Evolutionary conservation across 208 protist genomes (phyloP), one percentile per base, ranked within the genome.

Genomic region (Porcisia deanei): DNA sequence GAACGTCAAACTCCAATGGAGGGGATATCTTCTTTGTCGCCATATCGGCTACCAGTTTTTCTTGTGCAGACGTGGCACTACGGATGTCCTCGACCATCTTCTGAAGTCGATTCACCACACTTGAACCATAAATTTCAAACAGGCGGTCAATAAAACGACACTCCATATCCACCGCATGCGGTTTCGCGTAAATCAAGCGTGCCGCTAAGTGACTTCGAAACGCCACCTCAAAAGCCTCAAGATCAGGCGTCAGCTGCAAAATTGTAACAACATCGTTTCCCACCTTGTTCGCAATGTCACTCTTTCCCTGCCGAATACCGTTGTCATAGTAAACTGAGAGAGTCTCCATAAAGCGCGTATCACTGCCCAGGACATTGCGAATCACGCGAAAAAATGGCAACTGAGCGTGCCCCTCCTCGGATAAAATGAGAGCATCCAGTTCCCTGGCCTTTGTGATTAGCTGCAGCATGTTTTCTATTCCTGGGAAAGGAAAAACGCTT

Each of bases 11-110:
- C 30, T 87, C 73, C 12, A 93, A 57, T 37, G 88, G 89, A 34
- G 92, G 71, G 12, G 81, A 66, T n/a, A 61, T 74, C 53, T 67
- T 70, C 22, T 77, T 76, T 25, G 43, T 61, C 43, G 61, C 66
- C 73, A 86, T 80, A 30, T 79, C 79, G 16, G 70, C 58, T n/a
- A 81, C 30, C 16, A 87, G 47, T 14, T 78, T 83, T 25, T 73
- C 71, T 45, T 86, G 75, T 9, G 65, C 71, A 30, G 60, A 39
- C 0, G 59, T 77, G 54, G 77, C 75, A 72, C 67, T 83, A 22
- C 82, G 79, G 49, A 82, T 76, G 68, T 96, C 91, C 60, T 83
- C 84, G 0, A 96, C 77, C 90, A 97, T 94, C 63, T 84, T 85
- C 53, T 94, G 85, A 54, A 95, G 73, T 30, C 88, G 82, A 72